A percentile compares a stretch with the other conserved stretches of the same genome.
Conservation (phyloP, 2,329 filamentous ascomycete species). For the Albophoma yamanashiensis region DNA sequence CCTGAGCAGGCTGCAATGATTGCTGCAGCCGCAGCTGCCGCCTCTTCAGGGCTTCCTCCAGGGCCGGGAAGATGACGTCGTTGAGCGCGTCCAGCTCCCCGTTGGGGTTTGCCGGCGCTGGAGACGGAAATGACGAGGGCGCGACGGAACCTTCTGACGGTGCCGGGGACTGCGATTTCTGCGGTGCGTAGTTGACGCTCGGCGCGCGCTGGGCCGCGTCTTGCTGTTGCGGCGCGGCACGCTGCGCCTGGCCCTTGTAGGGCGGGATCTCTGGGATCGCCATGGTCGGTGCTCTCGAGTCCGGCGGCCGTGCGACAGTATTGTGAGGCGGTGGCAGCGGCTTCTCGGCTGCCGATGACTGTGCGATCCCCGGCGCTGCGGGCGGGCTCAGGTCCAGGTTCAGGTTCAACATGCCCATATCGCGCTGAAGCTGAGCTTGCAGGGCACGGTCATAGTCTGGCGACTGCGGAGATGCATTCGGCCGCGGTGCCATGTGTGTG, state of each 20-base stretch:
- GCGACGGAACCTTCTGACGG: conserved; percentile 20
- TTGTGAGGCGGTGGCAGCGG: conserved; percentile 24
- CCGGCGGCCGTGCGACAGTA: conserved; percentile 22
- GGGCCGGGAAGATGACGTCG: conserved; percentile 84
- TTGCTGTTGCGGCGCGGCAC: conserved; percentile 18
- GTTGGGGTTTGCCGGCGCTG: conserved; percentile 45
- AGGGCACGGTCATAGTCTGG: conserved; percentile 50
- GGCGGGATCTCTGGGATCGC: conserved; percentile 45
- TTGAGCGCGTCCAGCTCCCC: conserved; percentile 76
- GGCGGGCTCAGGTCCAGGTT: conserved; percentile 9
- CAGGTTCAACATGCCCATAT: conserved; percentile 48
- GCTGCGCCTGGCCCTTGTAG: conserved; percentile 29
- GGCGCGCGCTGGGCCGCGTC: conserved; percentile 10
- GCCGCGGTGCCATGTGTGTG: conserved; percentile 34
- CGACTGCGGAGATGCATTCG: conserved; percentile 35
- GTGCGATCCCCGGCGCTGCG: conserved; percentile 7
- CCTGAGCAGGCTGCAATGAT: conserved; percentile 28
- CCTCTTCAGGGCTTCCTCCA: conserved; percentile 82
- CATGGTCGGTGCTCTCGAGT: conserved; percentile 29
- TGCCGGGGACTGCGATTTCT: conserved; percentile 20
- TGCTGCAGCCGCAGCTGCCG: conserved; percentile 54
- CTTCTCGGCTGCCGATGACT: background rate
- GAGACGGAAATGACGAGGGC: conserved; percentile 43
- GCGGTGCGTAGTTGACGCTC: conserved; percentile 4
- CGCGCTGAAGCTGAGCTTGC: conserved; percentile 52